Conservation (phyloP, 2,329 filamentous ascomycete species). For the Escovopsis weberi region DNA sequence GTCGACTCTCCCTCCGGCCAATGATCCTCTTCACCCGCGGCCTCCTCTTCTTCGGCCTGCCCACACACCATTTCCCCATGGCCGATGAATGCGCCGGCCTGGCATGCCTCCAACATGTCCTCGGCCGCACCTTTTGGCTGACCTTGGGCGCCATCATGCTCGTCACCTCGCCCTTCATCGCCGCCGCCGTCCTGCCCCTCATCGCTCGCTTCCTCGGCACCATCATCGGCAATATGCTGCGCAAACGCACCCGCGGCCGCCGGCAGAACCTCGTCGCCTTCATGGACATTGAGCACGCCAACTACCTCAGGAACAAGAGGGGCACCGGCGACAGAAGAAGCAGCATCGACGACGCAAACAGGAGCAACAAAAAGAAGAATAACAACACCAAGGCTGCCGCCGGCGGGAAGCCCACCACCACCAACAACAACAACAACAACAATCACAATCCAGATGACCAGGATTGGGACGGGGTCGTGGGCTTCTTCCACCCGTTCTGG, state of each 20-base stretch:
- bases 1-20: too few relatives aligned
- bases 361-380: conserved; percentile 52
- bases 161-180: conserved; percentile 7
- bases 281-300: conserved; percentile 31
- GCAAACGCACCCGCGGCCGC: conserved; percentile 48
- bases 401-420: conserved; percentile 10
- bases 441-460: conserved; percentile 16
- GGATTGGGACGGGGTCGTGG: conserved; percentile 73
- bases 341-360: conserved; percentile 7
- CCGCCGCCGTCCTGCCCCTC: conserved; percentile 13
- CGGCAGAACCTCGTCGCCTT: conserved; percentile 40
- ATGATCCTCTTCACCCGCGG: too few relatives aligned
- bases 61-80: conserved; percentile 8
- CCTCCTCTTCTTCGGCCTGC: too few relatives aligned
- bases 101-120: neutral
- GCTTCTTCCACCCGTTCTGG: conserved; percentile 98
- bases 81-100: conserved; percentile 3
- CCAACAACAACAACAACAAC: too few relatives aligned
- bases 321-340: conserved; percentile 10
- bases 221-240: conserved; percentile 44
- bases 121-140: too few relatives aligned
- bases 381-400: conserved; percentile 35
- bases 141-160: neutral
- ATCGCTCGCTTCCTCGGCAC: conserved; percentile 22
- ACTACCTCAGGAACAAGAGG: conserved; percentile 19